Conservation (phyloP, 345 rosid species). For the Limnanthes douglasii region DNA sequence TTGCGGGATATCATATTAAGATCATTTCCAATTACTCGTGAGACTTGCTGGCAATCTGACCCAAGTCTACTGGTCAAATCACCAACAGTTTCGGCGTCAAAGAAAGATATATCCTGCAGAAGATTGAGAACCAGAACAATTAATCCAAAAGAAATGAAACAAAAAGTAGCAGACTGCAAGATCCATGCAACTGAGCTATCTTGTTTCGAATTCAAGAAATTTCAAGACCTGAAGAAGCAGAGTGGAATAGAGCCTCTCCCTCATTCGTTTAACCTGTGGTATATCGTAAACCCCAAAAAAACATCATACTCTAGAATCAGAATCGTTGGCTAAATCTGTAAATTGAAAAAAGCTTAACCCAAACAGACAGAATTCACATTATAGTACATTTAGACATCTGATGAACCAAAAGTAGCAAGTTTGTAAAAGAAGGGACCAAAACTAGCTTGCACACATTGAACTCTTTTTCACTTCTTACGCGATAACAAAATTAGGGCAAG, state of each 20-base stretch:
- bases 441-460: too few relatives aligned
- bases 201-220: conserved; percentile 4
- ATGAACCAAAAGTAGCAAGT: too few relatives aligned
- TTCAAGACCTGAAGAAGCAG: conserved; percentile 75
- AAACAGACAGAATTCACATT: too few relatives aligned
- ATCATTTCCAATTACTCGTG: conserved; percentile 87
- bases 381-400: too few relatives aligned
- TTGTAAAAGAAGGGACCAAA: too few relatives aligned
- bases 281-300: conserved; percentile 2
- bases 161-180: conserved; percentile 4
- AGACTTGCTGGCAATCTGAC: conserved; percentile 97
- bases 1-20: conserved; percentile 78
- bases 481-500: too few relatives aligned
- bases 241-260: conserved; percentile 77
- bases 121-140: conserved; percentile 9
- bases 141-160: conserved; percentile 1
- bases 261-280: conserved; percentile 84
- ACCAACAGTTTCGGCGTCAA: conserved; percentile 91
- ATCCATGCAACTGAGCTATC: background rate
- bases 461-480: too few relatives aligned
- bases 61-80: conserved; percentile 98
- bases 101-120: conserved; percentile 79
- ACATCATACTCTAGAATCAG: background rate
- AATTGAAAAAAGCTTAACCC: too few relatives aligned
- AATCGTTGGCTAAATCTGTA: background rate